Evolutionary conservation across 1,284 basidiomycete species (phyloP).

Genomic region (Ganoderma boninense): DNA sequence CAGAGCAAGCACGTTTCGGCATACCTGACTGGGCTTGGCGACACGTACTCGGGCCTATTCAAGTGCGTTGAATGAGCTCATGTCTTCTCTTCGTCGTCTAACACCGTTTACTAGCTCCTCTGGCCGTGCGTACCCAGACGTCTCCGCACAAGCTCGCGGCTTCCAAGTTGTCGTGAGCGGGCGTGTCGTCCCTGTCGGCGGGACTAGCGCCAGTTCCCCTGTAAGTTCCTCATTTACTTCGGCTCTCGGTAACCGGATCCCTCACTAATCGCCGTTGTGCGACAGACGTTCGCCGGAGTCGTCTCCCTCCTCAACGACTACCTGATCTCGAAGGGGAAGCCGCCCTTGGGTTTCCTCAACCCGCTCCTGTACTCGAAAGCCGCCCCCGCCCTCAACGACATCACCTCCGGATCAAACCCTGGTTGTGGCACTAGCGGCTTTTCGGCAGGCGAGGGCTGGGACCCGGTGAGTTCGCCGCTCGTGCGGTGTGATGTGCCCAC

Average conservation of each 20-base stretch:
- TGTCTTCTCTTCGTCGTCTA: not conserved
- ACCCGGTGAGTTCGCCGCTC: conserved; percentile 54
- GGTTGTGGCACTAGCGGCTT: conserved; percentile 54
- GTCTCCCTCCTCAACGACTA: conserved; percentile 69
- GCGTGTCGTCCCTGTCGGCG: conserved; percentile 51
- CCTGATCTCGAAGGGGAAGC: conserved; percentile 56
- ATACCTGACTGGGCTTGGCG: conserved; percentile 62
- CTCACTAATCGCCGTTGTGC: conserved; percentile 1
- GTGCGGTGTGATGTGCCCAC: too few species aligned
- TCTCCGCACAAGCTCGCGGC: conserved; percentile 66
- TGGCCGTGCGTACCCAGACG: conserved; percentile 73
- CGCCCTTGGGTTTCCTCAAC: conserved; percentile 69
- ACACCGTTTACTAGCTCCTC: conserved; percentile 46
- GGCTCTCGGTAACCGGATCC: not conserved
- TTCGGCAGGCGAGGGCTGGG: conserved; percentile 62
- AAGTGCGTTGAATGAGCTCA: conserved; percentile 50
- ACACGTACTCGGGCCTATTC: conserved; percentile 58
- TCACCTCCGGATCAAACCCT: conserved; percentile 56
- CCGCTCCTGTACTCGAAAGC: conserved; percentile 63
- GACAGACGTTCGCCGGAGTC: conserved; percentile 65
- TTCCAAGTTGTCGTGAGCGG: conserved; percentile 71
- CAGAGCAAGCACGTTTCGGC: conserved; percentile 58
- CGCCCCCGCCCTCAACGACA: conserved; percentile 62
- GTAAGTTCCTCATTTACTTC: conserved; percentile 44
- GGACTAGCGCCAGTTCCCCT: conserved; percentile 69